Base-by-base conservation (phyloP, 1,284 basidiomycete species). In the Sporisorium sorghi region DNA sequence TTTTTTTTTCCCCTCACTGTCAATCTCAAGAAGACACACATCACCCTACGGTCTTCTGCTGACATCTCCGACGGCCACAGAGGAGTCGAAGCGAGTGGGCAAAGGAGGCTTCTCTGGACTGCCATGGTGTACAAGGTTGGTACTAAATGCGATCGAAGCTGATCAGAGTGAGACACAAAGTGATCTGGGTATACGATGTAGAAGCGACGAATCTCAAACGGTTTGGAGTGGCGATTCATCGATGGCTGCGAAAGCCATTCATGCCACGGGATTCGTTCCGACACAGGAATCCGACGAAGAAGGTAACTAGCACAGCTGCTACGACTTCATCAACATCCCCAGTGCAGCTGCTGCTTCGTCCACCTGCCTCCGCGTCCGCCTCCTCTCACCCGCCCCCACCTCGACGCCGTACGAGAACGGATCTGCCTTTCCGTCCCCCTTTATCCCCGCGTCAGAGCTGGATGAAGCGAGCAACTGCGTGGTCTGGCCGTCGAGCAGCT, bases 241-340 rank as follows among this genome's bases (percentile, higher is more conserved):
- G 15, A 37, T n/a, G 15, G 17, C 35, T 37, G 35, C 35, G 14
- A 17, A 2, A n/a, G 5, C 35, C 15, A 6, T 8, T n/a, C 35
- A 10, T 17, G 3, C 35, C n/a, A 37, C 4, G 17, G 8, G 35
- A 37, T n/a, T n/a, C n/a, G n/a, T n/a, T n/a, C n/a, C n/a, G n/a
- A n/a, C n/a, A n/a, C n/a, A n/a, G n/a, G n/a, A n/a, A n/a, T n/a
- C n/a, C n/a, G n/a, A n/a, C n/a, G n/a, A n/a, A n/a, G n/a, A n/a
- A n/a, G n/a, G n/a, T n/a, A n/a, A n/a, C n/a, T n/a, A n/a, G n/a
- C n/a, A n/a, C n/a, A n/a, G n/a, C n/a, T n/a, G n/a, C n/a, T n/a
- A 62, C 2, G 57, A 60, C 60, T 70, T 70, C 67, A 70, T 70
- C 48, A 70, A 30, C 23, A 55, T 26, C 37, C 65, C 54, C 35